phyloP scores from a whole-genome alignment of 305 asterid genomes.

The Solanum aculeatissimum region DNA sequence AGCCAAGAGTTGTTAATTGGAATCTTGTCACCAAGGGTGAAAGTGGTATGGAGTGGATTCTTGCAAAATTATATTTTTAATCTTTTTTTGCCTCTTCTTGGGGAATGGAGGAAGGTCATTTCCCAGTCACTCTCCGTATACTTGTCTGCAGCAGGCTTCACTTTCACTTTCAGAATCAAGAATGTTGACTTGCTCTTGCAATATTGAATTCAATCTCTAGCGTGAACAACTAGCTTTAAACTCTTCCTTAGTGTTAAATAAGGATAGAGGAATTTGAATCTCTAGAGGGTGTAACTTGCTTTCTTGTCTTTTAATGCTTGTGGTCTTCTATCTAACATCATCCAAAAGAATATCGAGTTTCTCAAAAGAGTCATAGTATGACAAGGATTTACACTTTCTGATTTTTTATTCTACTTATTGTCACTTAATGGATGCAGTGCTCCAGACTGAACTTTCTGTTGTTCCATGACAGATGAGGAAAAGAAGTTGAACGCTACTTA shows the following conservation, averaged over 20 bases:
- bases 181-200: neutral
- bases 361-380: neutral
- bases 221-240: neutral
- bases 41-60: conserved; percentile 44
- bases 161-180: neutral
- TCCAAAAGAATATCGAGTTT: neutral
- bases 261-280: neutral
- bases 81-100: neutral
- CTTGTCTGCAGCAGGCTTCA: neutral
- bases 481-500: conserved; percentile 95
- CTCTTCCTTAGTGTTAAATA: neutral
- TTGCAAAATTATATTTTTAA: neutral
- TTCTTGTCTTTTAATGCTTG: neutral
- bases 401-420: neutral
- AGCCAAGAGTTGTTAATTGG: conserved; percentile 97
- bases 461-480: conserved; percentile 50
- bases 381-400: neutral
- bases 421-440: neutral
- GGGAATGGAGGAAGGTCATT: neutral
- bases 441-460: neutral
- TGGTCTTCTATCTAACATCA: neutral
- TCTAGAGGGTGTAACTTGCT: neutral
- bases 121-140: neutral
- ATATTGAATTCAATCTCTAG: neutral
- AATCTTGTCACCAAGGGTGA: conserved; percentile 90